A percentile compares a stretch with the other conserved stretches of the same genome.
phyloP scores from a whole-genome alignment of 768 basidiomycete species.

The Termitomyces sp. region DNA sequence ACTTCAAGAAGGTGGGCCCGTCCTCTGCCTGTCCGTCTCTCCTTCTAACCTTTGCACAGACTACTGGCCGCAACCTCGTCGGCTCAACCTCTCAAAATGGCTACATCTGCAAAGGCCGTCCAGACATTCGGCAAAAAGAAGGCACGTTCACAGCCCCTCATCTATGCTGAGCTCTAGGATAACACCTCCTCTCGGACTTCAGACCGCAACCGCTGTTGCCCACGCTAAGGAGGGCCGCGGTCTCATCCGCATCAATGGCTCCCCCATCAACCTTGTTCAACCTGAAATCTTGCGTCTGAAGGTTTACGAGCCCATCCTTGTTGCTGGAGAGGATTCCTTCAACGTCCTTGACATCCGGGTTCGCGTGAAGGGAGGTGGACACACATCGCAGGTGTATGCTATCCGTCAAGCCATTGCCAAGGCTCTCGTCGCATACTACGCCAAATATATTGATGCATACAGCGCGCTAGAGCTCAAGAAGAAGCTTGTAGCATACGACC shows the following conservation, averaged over 20 bases:
- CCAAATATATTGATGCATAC: conserved; percentile 97
- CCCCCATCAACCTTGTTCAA: conserved; percentile 93
- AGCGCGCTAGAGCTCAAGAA: conserved; percentile 98
- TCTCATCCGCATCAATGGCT: conserved; percentile 94
- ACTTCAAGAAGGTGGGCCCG: conserved; percentile 41
- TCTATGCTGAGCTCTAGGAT: conserved; percentile 13
- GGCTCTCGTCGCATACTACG: conserved; percentile 96
- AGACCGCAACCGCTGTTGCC: conserved; percentile 98
- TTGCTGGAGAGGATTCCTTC: conserved; percentile 89
- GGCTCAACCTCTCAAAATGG: conserved; percentile 54
- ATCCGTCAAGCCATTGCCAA: conserved; percentile 99
- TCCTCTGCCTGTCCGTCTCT: not conserved
- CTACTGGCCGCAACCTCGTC: conserved; percentile 23
- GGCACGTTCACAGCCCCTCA: conserved; percentile 45
- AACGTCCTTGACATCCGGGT: conserved; percentile 91
- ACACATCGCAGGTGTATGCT: conserved; percentile 98
- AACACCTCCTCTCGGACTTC: conserved; percentile 7
- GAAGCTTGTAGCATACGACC: conserved; percentile 94
- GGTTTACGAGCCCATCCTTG: conserved; percentile 96
- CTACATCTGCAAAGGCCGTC: conserved; percentile 80
- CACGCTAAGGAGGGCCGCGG: conserved; percentile 96
- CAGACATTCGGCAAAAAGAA: conserved; percentile 99
- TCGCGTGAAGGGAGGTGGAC: conserved; percentile 98
- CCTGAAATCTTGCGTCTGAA: conserved; percentile 97
- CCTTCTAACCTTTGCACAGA: conserved; percentile 1